These are phyloP conservation scores for Cryphonectria nitschkei DNA, from an alignment of 2,329 filamentous ascomycete genomes.

Conservation along the genomic window DNA sequence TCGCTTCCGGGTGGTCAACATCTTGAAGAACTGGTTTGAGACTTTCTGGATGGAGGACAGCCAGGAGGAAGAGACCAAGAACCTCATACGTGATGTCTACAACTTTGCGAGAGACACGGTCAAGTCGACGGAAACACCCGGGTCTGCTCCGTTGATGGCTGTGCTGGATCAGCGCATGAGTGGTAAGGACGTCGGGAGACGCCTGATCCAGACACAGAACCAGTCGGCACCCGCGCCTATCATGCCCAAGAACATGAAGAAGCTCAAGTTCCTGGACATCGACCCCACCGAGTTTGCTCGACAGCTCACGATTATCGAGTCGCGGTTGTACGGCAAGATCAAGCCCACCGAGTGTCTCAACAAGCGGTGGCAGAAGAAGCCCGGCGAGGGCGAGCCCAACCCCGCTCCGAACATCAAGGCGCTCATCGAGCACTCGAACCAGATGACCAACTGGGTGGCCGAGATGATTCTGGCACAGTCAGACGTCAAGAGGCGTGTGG, in stretches of 20 bases:
- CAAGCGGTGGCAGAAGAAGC: conserved; percentile 99
- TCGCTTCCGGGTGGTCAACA: conserved; percentile 94
- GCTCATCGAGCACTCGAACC: conserved; percentile 95
- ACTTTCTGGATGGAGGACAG: conserved; percentile 98
- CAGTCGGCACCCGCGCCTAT: conserved; percentile 84
- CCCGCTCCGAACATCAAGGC: conserved; percentile 94
- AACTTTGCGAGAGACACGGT: conserved; percentile 90
- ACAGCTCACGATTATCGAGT: conserved; percentile 96
- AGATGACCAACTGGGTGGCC: conserved; percentile 98
- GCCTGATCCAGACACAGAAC: conserved; percentile 84
- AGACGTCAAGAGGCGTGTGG: conserved; percentile 93
- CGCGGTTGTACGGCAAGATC: conserved; percentile 91
- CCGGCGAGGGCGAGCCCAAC: conserved; percentile 77
- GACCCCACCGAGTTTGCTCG: conserved; percentile 96
- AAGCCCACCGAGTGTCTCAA: conserved; percentile 95
- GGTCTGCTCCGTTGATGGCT: conserved; percentile 80
- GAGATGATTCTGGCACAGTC: conserved; percentile 97
- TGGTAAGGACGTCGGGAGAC: conserved; percentile 86
- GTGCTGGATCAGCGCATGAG: conserved; percentile 86
- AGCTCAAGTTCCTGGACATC: conserved; percentile 97
- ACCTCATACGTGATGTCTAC: conserved; percentile 86
- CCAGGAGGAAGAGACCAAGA: conserved; percentile 74
- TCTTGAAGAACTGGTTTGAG: conserved; percentile 97
- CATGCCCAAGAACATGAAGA: conserved; percentile 99
- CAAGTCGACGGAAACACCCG: conserved; percentile 90